Conservation (phyloP, 345 rosid species). For the Moricandia arvensis region DNA sequence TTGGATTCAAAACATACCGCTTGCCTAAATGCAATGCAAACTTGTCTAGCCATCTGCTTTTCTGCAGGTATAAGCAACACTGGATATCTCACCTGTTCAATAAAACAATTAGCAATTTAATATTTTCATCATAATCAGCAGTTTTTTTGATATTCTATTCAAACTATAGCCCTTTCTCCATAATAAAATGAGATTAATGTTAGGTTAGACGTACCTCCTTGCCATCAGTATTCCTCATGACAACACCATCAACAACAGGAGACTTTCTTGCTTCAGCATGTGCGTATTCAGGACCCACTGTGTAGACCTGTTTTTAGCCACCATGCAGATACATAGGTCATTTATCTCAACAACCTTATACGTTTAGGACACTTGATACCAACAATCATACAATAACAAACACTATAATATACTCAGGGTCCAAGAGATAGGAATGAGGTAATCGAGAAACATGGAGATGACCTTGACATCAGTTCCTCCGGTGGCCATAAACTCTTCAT, state of each 20-base stretch:
- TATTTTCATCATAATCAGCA: neutral
- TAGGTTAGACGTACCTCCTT: constrained; percentile 65
- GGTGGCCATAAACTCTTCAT: constrained; percentile 98
- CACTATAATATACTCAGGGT: neutral
- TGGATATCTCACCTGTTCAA: constrained; percentile 82
- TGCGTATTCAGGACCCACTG: constrained; percentile 99
- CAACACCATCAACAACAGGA: constrained; percentile 99
- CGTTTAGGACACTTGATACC: constrained; percentile 6
- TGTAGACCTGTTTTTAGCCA: constrained; percentile 70
- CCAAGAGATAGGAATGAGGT: no score
- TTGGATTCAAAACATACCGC: constrained; percentile 52
- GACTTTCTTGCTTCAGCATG: constrained; percentile 99
- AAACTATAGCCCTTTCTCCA: neutral
- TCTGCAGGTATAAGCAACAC: constrained; percentile 86
- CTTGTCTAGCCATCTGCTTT: constrained; percentile 98
- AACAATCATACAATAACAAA: neutral
- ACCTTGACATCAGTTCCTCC: constrained; percentile 99
- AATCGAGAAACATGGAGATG: no score
- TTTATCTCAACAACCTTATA: neutral
- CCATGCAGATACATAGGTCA: constrained; percentile 1
- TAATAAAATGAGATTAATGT: neutral
- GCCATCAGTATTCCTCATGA: constrained; percentile 95
- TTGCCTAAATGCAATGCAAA: constrained; percentile 96
- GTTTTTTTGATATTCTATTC: neutral
- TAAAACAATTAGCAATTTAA: neutral